These are phyloP conservation scores for Aphanocladium album DNA, from an alignment of 2,329 filamentous ascomycete species.

Conservation along the genomic window DNA sequence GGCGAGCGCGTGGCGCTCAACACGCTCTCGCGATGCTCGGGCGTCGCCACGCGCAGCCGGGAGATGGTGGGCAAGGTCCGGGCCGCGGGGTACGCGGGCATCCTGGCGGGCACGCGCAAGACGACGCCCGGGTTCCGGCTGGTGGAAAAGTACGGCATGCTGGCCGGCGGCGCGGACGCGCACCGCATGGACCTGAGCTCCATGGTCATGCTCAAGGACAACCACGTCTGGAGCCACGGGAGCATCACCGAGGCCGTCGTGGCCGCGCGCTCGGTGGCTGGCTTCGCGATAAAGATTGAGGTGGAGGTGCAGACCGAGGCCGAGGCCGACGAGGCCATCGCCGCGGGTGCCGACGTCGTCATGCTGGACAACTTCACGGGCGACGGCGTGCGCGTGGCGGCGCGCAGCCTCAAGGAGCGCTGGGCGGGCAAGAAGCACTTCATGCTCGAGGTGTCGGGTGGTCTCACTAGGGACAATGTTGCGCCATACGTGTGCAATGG, in stretches of 20 bases:
- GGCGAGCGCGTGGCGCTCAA: slow-evolving; percentile 93
- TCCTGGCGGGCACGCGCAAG: slow-evolving; percentile 91
- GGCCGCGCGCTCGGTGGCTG: slow-evolving; percentile 77
- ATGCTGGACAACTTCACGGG: slow-evolving; percentile 96
- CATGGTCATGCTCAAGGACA: slow-evolving; percentile 99
- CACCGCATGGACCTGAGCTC: slow-evolving; percentile 86
- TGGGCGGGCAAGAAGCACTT: slow-evolving; percentile 73
- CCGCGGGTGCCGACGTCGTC: slow-evolving; percentile 85
- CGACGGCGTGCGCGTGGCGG: slow-evolving; percentile 69
- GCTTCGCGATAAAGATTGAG: slow-evolving; percentile 91
- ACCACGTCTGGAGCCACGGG: slow-evolving; percentile 89
- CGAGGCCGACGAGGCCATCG: slow-evolving; percentile 88
- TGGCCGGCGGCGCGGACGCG: slow-evolving; percentile 85
- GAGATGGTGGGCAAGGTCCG: slow-evolving; percentile 52
- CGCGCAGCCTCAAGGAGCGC: slow-evolving; percentile 68
- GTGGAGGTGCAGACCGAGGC: slow-evolving; percentile 87
- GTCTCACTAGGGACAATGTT: slow-evolving; percentile 80
- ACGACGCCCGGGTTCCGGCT: slow-evolving; percentile 93
- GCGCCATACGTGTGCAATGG: slow-evolving; percentile 71
- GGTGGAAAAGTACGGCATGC: slow-evolving; percentile 97
- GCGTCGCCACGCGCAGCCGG: slow-evolving; percentile 69
- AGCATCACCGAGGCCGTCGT: slow-evolving; percentile 81
- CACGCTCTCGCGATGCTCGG: slow-evolving; percentile 82
- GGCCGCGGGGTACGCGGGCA: slow-evolving; percentile 69
- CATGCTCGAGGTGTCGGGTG: slow-evolving; percentile 88